phyloP scores from a whole-genome alignment of 164 flowering plant species.

The Taxillus chinensis region DNA sequence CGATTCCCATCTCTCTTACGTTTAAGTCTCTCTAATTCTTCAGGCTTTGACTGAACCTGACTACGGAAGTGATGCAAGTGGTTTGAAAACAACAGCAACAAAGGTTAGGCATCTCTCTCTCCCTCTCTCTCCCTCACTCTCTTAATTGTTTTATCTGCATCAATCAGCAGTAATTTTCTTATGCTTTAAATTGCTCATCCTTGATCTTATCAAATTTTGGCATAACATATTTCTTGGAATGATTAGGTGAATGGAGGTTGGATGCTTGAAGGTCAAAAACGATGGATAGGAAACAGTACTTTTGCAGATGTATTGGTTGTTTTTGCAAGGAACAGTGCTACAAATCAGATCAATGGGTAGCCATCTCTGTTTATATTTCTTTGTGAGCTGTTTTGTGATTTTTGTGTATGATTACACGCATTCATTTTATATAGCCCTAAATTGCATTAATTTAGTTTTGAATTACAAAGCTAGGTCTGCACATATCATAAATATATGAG shows the following conservation, averaged over 20 bases:
- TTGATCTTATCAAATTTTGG: neutral
- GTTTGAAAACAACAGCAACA: conserved; percentile 71
- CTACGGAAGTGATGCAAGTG: conserved; percentile 96
- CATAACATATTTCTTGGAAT: conserved; percentile 5
- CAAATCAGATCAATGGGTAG: conserved; percentile 91
- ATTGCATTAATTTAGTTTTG: no score
- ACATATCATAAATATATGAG: no score
- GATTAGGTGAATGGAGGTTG: conserved; percentile 87
- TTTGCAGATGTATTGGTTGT: conserved; percentile 86
- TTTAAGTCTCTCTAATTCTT: conserved; percentile 2
- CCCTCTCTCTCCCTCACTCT: neutral
- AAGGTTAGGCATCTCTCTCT: conserved; percentile 35
- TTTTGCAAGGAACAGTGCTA: conserved; percentile 73
- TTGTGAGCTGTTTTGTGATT: neutral
- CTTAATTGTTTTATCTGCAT: neutral
- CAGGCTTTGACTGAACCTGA: conserved; percentile 92
- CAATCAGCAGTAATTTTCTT: neutral
- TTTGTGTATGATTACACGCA: neutral
- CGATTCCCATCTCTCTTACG: neutral
- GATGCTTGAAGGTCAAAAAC: conserved; percentile 89
- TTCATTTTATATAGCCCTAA: no score
- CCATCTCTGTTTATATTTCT: neutral
- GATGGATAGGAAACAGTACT: conserved; percentile 98
- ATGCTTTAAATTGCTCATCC: neutral
- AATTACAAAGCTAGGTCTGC: no score